phyloP scores from a whole-genome alignment of 1,284 basidiomycete genomes.

The Hymenochaete sp. region DNA sequence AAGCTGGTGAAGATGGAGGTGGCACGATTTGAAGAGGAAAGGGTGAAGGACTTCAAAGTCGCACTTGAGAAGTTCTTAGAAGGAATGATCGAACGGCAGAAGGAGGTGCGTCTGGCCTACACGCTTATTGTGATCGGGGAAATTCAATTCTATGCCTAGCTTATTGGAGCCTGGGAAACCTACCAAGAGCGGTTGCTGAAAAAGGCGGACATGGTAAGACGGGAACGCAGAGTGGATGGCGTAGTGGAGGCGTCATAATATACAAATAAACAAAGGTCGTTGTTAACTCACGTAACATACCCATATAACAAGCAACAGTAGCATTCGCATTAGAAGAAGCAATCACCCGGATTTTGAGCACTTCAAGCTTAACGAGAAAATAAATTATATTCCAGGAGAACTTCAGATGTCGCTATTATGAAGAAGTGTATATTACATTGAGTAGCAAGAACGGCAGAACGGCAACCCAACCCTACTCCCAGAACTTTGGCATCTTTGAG shows the following conservation, averaged over 20 bases:
- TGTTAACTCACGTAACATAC: too few species aligned
- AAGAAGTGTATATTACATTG: too few species aligned
- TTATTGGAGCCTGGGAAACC: slow-evolving; percentile 63
- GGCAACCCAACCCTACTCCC: slow-evolving; percentile 57
- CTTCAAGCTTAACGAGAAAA: too few species aligned
- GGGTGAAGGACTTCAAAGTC: slow-evolving; percentile 82
- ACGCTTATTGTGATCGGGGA: slow-evolving; percentile 1
- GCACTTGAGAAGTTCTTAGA: slow-evolving; percentile 71
- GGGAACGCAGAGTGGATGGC: too few species aligned
- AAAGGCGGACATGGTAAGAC: slow-evolving; percentile 24
- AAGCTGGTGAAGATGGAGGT: slow-evolving; percentile 87
- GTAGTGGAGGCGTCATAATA: too few species aligned
- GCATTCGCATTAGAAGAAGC: too few species aligned
- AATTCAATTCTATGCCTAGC: slow-evolving; percentile 29
- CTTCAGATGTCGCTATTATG: too few species aligned
- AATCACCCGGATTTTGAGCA: too few species aligned
- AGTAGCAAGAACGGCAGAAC: too few species aligned
- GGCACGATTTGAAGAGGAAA: slow-evolving; percentile 88
- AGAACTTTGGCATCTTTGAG: slow-evolving; percentile 59
- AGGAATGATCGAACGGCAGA: slow-evolving; percentile 76
- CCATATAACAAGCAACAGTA: too few species aligned
- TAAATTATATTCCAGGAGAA: too few species aligned
- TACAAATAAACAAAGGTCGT: too few species aligned
- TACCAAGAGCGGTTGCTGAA: slow-evolving; percentile 63
- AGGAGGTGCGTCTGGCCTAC: slow-evolving; percentile 45